Evolutionary conservation across 164 flowering plant genomes (phyloP).

Genomic region (Piper betle): DNA sequence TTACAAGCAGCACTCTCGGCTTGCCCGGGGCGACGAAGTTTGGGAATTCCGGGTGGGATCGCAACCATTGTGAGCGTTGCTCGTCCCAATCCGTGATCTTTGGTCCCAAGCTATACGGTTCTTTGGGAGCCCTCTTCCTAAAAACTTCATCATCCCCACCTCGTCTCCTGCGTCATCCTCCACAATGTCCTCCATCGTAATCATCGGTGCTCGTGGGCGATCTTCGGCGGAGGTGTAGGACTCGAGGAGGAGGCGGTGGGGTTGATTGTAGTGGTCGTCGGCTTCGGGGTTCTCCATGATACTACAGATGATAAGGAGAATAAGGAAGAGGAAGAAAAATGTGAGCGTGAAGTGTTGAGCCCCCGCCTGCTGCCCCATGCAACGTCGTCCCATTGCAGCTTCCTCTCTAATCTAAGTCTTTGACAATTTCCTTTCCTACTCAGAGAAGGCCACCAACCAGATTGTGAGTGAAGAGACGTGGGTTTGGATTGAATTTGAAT

Average conservation of each 20-base stretch:
- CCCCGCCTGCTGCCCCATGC: too few species aligned
- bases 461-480: too few species aligned
- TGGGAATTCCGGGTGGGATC: constrained; percentile 33
- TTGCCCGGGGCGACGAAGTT: too few species aligned
- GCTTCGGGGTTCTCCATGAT: constrained; percentile 74
- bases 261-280: constrained; percentile 52
- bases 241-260: constrained; percentile 26
- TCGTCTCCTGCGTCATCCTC: constrained; percentile 4
- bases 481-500: too few species aligned
- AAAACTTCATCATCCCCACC: constrained; percentile 32
- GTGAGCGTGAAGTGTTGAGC: constrained; percentile 53
- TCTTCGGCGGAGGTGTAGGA: neutral
- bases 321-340: constrained; percentile 47
- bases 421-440: too few species aligned
- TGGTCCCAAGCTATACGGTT: constrained; percentile 52
- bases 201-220: neutral
- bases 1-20: constrained; percentile 61
- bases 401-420: too few species aligned
- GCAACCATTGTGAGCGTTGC: constrained; percentile 45
- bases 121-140: constrained; percentile 48
- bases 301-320: constrained; percentile 65
- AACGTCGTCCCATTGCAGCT: too few species aligned
- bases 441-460: too few species aligned
- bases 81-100: constrained; percentile 66
- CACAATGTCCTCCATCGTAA: neutral